phyloP scores from a whole-genome alignment of 139 green algal species.

The Tetratostichococcus sp. region DNA sequence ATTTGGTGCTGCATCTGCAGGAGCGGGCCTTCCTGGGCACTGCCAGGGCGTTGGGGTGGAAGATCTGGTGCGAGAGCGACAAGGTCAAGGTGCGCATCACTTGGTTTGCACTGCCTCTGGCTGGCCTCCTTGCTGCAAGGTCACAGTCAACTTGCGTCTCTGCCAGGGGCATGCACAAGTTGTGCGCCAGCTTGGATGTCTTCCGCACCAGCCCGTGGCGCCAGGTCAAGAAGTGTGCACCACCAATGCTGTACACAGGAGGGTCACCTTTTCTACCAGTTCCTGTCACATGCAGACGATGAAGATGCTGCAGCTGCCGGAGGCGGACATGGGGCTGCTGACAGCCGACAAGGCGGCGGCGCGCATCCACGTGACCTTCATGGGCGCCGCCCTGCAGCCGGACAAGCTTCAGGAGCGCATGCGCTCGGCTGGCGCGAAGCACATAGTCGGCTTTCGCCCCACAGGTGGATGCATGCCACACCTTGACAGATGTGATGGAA shows the following conservation, averaged over 20 bases:
- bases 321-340: conserved; percentile 41
- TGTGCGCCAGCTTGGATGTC: too few relatives aligned
- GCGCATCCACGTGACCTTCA: conserved; percentile 40
- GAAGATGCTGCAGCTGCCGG: conserved; percentile 49
- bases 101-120: background rate
- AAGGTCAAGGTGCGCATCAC: conserved; percentile 37
- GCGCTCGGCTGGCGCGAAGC: background rate
- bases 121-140: background rate
- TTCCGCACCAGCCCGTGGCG: too few relatives aligned
- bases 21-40: conserved; percentile 64
- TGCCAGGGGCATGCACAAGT: too few relatives aligned
- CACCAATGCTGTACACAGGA: too few relatives aligned
- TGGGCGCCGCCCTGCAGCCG: conserved; percentile 33
- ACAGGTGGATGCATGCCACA: conserved; percentile 55
- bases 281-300: conserved; percentile 54
- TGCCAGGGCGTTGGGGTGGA: conserved; percentile 43
- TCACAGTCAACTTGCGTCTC: too few relatives aligned
- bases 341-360: conserved; percentile 23
- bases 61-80: conserved; percentile 36
- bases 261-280: too few relatives aligned
- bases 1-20: background rate
- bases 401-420: conserved; percentile 32
- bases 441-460: conserved; percentile 52
- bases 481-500: too few relatives aligned
- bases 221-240: too few relatives aligned